These are phyloP conservation scores for Entoloma clypeatum DNA, from an alignment of 1,284 basidiomycete genomes.

Conservation along the genomic window DNA sequence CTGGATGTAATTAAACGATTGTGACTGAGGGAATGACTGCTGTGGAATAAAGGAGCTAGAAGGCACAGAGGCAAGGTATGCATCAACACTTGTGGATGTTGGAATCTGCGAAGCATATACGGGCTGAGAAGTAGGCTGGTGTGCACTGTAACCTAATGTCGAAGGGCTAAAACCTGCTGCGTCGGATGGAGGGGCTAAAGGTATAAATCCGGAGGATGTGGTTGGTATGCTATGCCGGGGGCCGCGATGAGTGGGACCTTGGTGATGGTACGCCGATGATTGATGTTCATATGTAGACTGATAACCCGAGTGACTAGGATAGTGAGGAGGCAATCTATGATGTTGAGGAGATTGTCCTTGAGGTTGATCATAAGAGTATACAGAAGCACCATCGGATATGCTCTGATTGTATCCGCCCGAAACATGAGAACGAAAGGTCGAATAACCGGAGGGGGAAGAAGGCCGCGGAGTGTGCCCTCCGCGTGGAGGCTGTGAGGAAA, in stretches of 20 bases:
- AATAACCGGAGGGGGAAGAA: conserved; percentile 37
- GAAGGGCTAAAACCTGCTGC: conserved; percentile 42
- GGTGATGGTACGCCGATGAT: conserved; percentile 33
- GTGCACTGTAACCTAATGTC: conserved; percentile 28
- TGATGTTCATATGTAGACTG: conserved; percentile 52
- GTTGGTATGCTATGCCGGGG: conserved; percentile 66
- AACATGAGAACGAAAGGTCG: conserved; percentile 20
- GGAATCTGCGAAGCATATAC: conserved; percentile 35
- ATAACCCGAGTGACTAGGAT: conserved; percentile 38
- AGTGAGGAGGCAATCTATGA: conserved; percentile 29
- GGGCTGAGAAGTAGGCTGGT: conserved; percentile 29
- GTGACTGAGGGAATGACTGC: conserved; percentile 31
- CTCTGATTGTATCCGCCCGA: conserved; percentile 25
- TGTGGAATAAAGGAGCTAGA: conserved; percentile 35
- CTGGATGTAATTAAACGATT: conserved; percentile 36
- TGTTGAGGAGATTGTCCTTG: conserved; percentile 30
- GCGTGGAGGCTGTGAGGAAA: conserved; percentile 30
- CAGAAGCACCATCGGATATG: conserved; percentile 30
- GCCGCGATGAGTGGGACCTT: conserved; percentile 43
- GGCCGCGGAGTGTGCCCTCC: conserved; percentile 36
- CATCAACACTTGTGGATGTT: conserved; percentile 25
- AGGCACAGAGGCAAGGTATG: conserved; percentile 23
- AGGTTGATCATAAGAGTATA: conserved; percentile 36
- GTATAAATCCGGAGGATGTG: conserved; percentile 66
- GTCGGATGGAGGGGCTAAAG: conserved; percentile 45